Conservation (phyloP, 768 basidiomycete genomes). For the Naganishia onofrii region DNA sequence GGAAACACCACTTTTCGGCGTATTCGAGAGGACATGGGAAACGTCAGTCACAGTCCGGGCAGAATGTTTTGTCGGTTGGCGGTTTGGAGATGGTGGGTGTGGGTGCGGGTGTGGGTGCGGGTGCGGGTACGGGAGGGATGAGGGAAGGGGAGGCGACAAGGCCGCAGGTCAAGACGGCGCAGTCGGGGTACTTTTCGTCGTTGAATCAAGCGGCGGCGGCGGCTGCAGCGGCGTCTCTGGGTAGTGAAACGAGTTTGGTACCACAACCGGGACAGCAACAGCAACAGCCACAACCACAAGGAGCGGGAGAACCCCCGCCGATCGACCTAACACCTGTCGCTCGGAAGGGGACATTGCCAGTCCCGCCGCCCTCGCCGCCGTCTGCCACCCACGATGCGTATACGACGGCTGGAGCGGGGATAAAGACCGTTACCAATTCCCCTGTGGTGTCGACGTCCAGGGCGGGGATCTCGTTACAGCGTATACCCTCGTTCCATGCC, state of each 20-base stretch:
- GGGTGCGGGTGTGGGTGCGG: no score
- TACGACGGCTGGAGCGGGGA: neutral
- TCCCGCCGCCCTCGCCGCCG: no score
- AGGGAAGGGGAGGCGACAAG: neutral
- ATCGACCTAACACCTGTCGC: neutral
- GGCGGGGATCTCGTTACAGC: neutral
- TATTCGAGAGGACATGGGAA: conserved; percentile 4
- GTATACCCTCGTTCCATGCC: neutral
- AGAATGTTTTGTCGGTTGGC: neutral
- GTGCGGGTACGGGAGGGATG: no score
- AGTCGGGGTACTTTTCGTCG: conserved; percentile 11
- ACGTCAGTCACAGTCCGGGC: neutral
- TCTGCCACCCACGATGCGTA: neutral
- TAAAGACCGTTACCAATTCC: conserved; percentile 1
- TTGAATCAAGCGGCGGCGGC: neutral
- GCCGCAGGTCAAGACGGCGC: conserved; percentile 16
- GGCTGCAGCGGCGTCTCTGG: no score
- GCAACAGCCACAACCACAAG: neutral
- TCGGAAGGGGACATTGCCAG: neutral
- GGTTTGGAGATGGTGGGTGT: no score
- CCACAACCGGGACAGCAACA: neutral
- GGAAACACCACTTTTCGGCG: conserved; percentile 1
- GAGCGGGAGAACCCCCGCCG: no score
- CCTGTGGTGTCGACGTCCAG: neutral
- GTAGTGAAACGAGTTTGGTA: neutral